These are phyloP conservation scores for Botryosphaeria agaves DNA, from an alignment of 2,329 filamentous ascomycete genomes.

Conservation along the genomic window DNA sequence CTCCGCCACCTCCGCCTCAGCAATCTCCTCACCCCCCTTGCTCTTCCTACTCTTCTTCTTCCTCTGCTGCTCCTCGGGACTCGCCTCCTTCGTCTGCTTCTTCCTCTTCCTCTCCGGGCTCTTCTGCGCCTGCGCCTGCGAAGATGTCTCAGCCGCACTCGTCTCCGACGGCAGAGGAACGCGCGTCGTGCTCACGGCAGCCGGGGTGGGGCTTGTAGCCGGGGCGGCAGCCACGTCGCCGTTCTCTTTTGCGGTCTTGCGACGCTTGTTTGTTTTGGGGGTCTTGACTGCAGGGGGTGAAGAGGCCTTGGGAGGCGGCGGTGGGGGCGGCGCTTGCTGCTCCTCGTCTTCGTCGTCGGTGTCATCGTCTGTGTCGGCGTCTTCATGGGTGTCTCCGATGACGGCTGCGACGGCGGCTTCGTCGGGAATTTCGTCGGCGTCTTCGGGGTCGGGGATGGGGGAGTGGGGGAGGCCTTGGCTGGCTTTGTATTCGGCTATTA, in stretches of 20 bases:
- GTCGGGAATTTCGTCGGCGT: conserved; percentile 14
- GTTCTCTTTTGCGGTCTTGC: conserved; percentile 15
- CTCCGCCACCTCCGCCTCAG: conserved; percentile 7
- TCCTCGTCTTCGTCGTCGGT: conserved; percentile 15
- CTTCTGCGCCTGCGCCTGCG: conserved; percentile 13
- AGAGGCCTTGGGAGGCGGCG: conserved; percentile 13
- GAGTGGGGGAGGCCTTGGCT: conserved; percentile 14
- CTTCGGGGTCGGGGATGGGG: conserved; percentile 18
- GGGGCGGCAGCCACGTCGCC: conserved; percentile 8
- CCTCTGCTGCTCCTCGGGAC: conserved; percentile 13
- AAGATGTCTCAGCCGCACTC: conserved; percentile 3
- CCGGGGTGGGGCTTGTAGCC: conserved; percentile 3
- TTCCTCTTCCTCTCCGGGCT: conserved; percentile 16
- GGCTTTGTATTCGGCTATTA: conserved; percentile 34
- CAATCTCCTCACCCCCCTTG: conserved; percentile 10
- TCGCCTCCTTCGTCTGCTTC: conserved; percentile 12
- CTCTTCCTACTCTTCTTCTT: conserved; percentile 19
- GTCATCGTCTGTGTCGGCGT: conserved; percentile 6
- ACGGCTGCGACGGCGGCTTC: conserved; percentile 2
- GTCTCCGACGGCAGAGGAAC: conserved; percentile 6
- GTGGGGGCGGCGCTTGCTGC: conserved; percentile 13
- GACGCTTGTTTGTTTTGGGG: conserved; percentile 13
- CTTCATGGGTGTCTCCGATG: conserved; percentile 2
- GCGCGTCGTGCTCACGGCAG: conserved; percentile 4
- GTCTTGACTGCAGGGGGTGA: conserved; percentile 12